These are phyloP conservation scores for Exophiala xenobiotica DNA, from an alignment of 2,329 filamentous ascomycete genomes.

Conservation along the genomic window DNA sequence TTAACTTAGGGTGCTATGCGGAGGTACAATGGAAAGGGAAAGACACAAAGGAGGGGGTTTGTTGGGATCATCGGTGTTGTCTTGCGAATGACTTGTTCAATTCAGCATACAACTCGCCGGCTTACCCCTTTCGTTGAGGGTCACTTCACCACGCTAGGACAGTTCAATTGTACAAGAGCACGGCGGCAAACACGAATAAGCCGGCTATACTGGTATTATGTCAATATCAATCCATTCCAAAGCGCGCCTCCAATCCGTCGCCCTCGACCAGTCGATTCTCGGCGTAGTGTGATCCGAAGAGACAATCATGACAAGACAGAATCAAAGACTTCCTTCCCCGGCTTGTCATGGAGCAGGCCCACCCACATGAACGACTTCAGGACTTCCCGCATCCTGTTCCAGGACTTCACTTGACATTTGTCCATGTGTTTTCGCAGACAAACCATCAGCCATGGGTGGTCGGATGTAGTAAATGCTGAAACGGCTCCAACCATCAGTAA, in stretches of 20 bases:
- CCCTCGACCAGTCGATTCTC: no score
- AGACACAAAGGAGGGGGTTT: no score
- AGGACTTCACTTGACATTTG: slow-evolving; percentile 4
- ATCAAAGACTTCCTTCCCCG: slow-evolving; percentile 31
- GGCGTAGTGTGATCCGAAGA: no score
- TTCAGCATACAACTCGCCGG: not conserved
- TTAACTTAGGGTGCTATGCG: no score
- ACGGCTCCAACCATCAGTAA: slow-evolving; percentile 26
- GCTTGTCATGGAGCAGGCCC: slow-evolving; percentile 33
- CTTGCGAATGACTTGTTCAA: not conserved
- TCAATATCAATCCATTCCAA: not conserved
- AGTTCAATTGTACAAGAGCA: no score
- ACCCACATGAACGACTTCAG: slow-evolving; percentile 37
- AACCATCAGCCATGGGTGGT: slow-evolving; percentile 14
- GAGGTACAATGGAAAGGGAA: no score
- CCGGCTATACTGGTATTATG: not conserved
- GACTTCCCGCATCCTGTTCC: slow-evolving; percentile 27
- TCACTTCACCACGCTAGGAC: no score
- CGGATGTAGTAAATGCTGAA: slow-evolving; percentile 10
- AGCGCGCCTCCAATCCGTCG: not conserved
- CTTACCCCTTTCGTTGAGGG: no score
- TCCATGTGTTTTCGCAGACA: not conserved
- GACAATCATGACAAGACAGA: no score
- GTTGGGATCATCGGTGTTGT: no score
- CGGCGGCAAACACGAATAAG: no score